Percentiles rank a stretch among this genome's conserved stretches.
Conservation (phyloP, 2,329 filamentous ascomycete genomes). For the Claviceps sp. region DNA sequence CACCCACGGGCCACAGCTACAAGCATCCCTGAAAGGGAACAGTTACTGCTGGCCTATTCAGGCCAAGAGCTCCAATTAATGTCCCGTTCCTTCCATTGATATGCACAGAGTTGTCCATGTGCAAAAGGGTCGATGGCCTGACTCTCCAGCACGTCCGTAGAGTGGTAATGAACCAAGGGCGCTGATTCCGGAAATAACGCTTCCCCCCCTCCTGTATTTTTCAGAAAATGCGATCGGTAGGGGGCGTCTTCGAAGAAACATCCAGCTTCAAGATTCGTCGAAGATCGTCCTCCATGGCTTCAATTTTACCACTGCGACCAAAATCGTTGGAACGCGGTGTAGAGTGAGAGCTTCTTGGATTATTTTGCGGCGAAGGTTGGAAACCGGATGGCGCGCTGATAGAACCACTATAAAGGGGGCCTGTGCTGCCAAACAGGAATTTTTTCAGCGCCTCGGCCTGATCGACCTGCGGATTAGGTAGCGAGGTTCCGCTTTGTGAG, state of each 20-base stretch:
- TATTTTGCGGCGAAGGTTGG: background rate
- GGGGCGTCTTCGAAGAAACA: slow-evolving; percentile 13
- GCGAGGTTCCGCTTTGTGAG: background rate
- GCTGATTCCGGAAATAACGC: background rate
- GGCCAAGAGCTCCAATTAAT: background rate
- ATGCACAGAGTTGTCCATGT: background rate
- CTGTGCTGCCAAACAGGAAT: slow-evolving; percentile 35
- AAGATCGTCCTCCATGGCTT: slow-evolving; percentile 39
- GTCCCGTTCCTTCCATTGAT: background rate
- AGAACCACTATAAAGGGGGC: slow-evolving; percentile 2
- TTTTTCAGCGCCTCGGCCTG: slow-evolving; percentile 41
- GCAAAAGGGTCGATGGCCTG: background rate
- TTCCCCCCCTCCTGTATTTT: background rate
- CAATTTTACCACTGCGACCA: slow-evolving; percentile 20
- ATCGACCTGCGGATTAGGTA: slow-evolving; percentile 7
- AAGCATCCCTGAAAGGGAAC: background rate
- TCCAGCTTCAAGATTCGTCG: slow-evolving; percentile 37
- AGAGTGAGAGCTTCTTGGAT: background rate
- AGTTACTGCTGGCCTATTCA: background rate
- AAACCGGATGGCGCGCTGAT: background rate
- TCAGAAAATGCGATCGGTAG: slow-evolving; percentile 8
- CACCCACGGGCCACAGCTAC: background rate
- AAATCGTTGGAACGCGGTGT: background rate
- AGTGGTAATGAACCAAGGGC: background rate
- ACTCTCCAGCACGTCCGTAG: background rate